phyloP scores from a whole-genome alignment of 2,329 filamentous ascomycete species.

The Aureobasidium sp. region DNA sequence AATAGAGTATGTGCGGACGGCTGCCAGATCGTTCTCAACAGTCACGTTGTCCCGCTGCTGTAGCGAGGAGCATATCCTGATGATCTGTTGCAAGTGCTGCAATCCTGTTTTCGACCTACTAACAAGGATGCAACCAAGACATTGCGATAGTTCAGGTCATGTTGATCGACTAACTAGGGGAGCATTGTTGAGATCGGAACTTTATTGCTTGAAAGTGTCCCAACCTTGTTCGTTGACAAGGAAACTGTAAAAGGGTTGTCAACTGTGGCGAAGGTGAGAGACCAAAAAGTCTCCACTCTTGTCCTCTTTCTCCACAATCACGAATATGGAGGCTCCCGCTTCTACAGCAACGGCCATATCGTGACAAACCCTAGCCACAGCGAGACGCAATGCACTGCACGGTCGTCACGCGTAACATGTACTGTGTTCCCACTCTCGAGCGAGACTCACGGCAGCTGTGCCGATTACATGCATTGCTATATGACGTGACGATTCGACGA shows the following conservation, averaged over 20 bases:
- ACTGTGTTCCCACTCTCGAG: not conserved
- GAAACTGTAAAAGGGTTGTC: not conserved
- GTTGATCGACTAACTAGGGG: not conserved
- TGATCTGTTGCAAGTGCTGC: not conserved
- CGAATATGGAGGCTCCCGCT: conserved; percentile 1
- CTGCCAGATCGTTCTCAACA: not conserved
- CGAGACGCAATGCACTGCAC: not conserved
- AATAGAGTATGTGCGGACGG: not conserved
- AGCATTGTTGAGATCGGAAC: not conserved
- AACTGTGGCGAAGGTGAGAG: not conserved
- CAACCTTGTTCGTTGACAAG: not conserved
- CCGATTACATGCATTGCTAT: not conserved
- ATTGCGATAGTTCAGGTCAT: not conserved
- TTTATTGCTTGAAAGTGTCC: not conserved
- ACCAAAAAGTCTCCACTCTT: not conserved
- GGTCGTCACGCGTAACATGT: not conserved
- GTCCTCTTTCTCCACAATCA: not conserved
- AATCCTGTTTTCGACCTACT: not conserved
- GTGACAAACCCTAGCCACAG: not conserved
- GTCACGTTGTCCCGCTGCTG: not conserved
- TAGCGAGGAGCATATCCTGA: not conserved
- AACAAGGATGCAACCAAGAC: not conserved
- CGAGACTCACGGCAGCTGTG: not conserved
- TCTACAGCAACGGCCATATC: conserved; percentile 1
- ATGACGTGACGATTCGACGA: not conserved